Conservation (phyloP, 805 yeast genomes). For the Wickerhamiella hasegawae region DNA sequence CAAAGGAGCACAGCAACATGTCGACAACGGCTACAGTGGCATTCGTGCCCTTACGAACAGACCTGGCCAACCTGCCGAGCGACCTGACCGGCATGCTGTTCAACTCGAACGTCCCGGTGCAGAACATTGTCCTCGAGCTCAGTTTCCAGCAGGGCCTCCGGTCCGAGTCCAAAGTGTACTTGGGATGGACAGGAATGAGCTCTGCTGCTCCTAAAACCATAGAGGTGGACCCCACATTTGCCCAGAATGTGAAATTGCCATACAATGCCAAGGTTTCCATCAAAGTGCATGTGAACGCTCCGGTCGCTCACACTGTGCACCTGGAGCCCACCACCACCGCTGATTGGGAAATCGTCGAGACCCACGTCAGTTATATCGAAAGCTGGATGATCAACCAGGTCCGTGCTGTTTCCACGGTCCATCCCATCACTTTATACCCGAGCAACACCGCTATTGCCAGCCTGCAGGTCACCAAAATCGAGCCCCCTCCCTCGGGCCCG, state of each 20-base stretch:
- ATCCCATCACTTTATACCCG: slow-evolving; percentile 53
- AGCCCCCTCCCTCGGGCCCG: slow-evolving; percentile 22
- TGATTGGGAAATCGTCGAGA: slow-evolving; percentile 86
- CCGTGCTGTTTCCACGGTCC: slow-evolving; percentile 49
- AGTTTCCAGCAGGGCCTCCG: slow-evolving; percentile 20
- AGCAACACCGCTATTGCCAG: slow-evolving; percentile 43
- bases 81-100: slow-evolving; percentile 30
- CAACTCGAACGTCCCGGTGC: slow-evolving; percentile 37
- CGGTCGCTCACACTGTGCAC: slow-evolving; percentile 44
- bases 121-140: slow-evolving; percentile 39
- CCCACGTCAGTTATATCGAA: slow-evolving; percentile 65
- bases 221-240: slow-evolving; percentile 57
- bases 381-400: slow-evolving; percentile 62
- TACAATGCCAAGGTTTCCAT: slow-evolving; percentile 30
- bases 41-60: slow-evolving; percentile 27
- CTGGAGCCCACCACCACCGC: slow-evolving; percentile 61
- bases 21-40: slow-evolving; percentile 23
- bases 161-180: slow-evolving; percentile 21
- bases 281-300: slow-evolving; percentile 32
- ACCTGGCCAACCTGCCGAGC: slow-evolving; percentile 40
- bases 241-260: slow-evolving; percentile 31
- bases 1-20: too few relatives aligned
- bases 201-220: slow-evolving; percentile 21
- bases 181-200: slow-evolving; percentile 57
- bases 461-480: slow-evolving; percentile 34